Conservation (phyloP, 1,139 yeast genomes). For the Blastobotrys arbuscula region DNA sequence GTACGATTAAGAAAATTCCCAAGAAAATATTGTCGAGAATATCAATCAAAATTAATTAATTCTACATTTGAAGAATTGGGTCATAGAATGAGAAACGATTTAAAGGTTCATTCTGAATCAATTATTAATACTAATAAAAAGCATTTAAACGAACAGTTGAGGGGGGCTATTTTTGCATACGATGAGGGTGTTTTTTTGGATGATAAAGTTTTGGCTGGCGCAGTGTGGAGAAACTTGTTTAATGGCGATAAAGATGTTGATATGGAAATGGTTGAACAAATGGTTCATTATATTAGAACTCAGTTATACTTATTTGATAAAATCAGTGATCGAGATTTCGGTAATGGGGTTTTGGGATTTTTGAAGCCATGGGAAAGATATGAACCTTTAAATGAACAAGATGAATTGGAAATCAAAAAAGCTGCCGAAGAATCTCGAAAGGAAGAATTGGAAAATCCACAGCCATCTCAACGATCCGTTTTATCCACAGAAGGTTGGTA, state of each 20-base stretch:
- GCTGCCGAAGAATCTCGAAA: conserved; percentile 17
- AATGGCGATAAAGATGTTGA: conserved; percentile 81
- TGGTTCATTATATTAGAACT: conserved; percentile 81
- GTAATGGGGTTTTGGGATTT: conserved; percentile 80
- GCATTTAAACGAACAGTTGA: conserved; percentile 82
- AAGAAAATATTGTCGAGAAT: conserved; percentile 76
- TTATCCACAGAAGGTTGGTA: conserved; percentile 22
- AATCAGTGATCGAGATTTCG: conserved; percentile 87
- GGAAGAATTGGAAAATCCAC: conserved; percentile 9
- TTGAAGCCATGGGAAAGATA: conserved; percentile 82
- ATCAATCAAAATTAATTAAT: conserved; percentile 89
- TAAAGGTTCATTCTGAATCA: conserved; percentile 77
- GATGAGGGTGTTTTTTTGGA: conserved; percentile 86
- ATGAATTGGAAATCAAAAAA: conserved; percentile 17
- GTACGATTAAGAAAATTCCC: conserved; percentile 97
- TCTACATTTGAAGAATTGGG: conserved; percentile 88
- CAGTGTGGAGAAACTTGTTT: conserved; percentile 57
- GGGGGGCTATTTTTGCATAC: conserved; percentile 84
- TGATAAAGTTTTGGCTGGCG: conserved; percentile 81
- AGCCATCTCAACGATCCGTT: conserved; percentile 19
- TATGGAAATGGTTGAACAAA: conserved; percentile 76
- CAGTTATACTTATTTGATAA: conserved; percentile 82
- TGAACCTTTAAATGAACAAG: conserved; percentile 49
- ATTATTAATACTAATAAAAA: conserved; percentile 81
- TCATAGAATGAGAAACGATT: conserved; percentile 73